Evolutionary conservation across 2,329 filamentous ascomycete species (phyloP), one percentile per base, ranked within the genome.

Genomic region (Magnaporthiopsis rhizophila): DNA sequence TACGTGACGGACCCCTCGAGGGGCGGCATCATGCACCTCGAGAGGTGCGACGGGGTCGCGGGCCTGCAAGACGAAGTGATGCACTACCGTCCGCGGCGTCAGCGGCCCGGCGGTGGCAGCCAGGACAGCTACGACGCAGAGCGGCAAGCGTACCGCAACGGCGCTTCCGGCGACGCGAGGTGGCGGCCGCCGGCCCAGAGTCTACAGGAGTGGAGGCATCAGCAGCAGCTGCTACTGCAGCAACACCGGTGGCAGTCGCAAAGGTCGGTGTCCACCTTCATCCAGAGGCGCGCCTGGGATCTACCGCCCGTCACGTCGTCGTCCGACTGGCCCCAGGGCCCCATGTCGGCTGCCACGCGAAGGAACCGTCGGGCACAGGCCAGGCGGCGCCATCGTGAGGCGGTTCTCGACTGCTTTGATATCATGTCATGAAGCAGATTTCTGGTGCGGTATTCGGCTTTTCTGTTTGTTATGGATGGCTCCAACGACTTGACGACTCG

Each of bases 1-100:
- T 82, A 90, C 12, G 90, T 89, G 69, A 83, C 82, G 61, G 90
- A 93, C 69, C 74, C 74, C 53, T 77, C 80, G 64, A 84, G 89
- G 53, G 90, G 90, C 50, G 90, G 90, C 1, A 73, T 92, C 38
- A 74, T 90, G 69, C 82, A 87, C 70, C 79, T 89, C 59, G 84
- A 87, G 68, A 80, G 84, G 24, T 79, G 76, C 64, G 28, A 38
- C 32, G 60, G 26, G 21, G 30, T 53, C 60, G 38, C 28, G 36
- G 74, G 77, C 36, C 65, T 72, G 32, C 74, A 74, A 7, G 69
- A 69, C 68, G 71, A 81, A 73, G 30, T 62, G 36, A 36, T 38
- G 36, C 60, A 62, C n/a, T 56, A 58, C 56, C 38, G 38, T 5
- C 38, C 38, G 15, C 38, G 21, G 38, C 38, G 15, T 18, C 38